A percentile compares a stretch with the other conserved stretches of the same genome.
Evolutionary conservation across 306 rosid genomes (phyloP).

Genomic region (Nissolia schottii): DNA sequence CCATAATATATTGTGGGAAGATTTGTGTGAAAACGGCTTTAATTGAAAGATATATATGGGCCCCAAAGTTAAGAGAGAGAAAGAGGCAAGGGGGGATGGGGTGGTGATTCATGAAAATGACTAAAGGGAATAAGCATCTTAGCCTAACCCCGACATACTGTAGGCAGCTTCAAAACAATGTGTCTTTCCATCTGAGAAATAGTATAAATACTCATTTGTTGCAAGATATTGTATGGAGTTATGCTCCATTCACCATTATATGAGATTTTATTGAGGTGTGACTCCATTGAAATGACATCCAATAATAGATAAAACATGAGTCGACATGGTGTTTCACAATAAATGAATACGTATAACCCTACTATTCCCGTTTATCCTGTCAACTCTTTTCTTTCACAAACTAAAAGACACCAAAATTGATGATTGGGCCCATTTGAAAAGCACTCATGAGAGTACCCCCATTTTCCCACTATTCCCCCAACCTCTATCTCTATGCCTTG

Average conservation of each 20-base stretch:
- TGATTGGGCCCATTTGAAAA: slow-evolving; percentile 30
- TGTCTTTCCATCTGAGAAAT: too few species aligned
- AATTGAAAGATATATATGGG: slow-evolving; percentile 6
- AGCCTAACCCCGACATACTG: slow-evolving; percentile 35
- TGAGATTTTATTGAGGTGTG: too few species aligned
- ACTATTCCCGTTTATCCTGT: not conserved
- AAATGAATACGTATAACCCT: too few species aligned
- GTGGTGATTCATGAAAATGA: slow-evolving; percentile 32
- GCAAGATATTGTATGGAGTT: too few species aligned
- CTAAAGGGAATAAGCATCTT: slow-evolving; percentile 25
- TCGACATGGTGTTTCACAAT: too few species aligned
- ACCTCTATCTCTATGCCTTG: not conserved
- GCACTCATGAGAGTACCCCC: not conserved
- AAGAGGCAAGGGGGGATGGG: not conserved
- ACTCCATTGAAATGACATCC: too few species aligned
- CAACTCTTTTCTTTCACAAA: slow-evolving; percentile 22
- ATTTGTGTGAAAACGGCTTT: not conserved
- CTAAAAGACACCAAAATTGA: slow-evolving; percentile 15
- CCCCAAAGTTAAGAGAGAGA: not conserved
- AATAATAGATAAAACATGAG: too few species aligned
- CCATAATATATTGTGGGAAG: not conserved
- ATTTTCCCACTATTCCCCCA: not conserved
- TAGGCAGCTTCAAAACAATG: slow-evolving; percentile 39
- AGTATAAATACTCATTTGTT: too few species aligned
- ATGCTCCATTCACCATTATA: too few species aligned